A percentile compares a stretch with the other conserved stretches of the same genome.
Conservation (phyloP, 2,329 filamentous ascomycete genomes). For the Herpotrichia juniperi region DNA sequence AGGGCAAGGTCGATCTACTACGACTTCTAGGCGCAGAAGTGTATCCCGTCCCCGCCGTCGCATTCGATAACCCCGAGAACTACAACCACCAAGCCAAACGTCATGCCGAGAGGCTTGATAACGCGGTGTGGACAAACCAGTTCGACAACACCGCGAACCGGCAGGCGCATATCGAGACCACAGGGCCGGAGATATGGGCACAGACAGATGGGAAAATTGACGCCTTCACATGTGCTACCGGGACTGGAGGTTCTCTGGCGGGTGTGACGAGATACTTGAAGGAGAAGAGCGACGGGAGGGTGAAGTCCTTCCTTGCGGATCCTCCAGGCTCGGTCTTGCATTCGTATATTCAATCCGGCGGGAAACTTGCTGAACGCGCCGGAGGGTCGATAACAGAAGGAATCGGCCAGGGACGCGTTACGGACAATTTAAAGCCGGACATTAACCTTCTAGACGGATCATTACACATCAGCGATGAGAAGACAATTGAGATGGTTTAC, state of each 20-base stretch:
- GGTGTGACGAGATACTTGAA: conserved; percentile 90
- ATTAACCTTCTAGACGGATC: conserved; percentile 84
- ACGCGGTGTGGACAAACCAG: conserved; percentile 98
- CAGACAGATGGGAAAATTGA: conserved; percentile 87
- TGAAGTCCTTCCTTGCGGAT: conserved; percentile 90
- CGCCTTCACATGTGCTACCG: conserved; percentile 94
- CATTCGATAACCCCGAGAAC: conserved; percentile 93
- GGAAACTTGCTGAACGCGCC: conserved; percentile 77
- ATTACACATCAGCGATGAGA: conserved; percentile 84
- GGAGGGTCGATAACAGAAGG: conserved; percentile 96
- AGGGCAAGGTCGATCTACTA: conserved; percentile 95
- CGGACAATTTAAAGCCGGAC: conserved; percentile 90
- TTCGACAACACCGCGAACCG: conserved; percentile 97
- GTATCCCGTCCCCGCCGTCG: conserved; percentile 91
- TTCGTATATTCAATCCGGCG: conserved; percentile 86
- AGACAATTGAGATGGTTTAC: conserved; percentile 98
- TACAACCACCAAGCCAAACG: conserved; percentile 96
- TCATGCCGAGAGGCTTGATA: conserved; percentile 84
- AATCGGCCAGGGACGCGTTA: conserved; percentile 94
- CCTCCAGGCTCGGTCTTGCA: conserved; percentile 93
- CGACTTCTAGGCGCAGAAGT: conserved; percentile 92
- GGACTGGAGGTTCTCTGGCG: conserved; percentile 89
- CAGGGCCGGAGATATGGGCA: conserved; percentile 94
- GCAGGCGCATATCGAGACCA: conserved; percentile 93
- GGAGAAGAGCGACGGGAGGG: conserved; percentile 74